Conservation (phyloP, 2,329 filamentous ascomycete species). For the Fusarium coffeatum region DNA sequence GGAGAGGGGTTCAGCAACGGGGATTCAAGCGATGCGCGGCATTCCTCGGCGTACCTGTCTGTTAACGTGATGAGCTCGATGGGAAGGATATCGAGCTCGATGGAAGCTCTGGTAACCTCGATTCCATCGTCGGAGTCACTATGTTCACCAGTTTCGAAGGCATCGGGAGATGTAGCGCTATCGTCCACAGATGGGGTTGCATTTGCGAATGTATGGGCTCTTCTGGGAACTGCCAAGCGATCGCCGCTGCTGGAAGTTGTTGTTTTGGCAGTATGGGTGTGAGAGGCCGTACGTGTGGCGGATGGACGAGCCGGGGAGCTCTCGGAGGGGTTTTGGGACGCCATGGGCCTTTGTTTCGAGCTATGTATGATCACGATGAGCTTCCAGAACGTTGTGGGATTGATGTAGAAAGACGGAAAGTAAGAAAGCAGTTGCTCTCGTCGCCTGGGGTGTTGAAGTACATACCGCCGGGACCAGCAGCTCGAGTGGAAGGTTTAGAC, state of each 20-base stretch:
- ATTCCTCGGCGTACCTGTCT: constrained; percentile 73
- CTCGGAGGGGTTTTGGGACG: constrained; percentile 48
- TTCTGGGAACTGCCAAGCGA: constrained; percentile 53
- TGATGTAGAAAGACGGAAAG: background rate
- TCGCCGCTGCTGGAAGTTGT: constrained; percentile 47
- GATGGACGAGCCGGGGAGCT: constrained; percentile 48
- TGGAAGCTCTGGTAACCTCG: constrained; percentile 65
- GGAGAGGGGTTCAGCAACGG: constrained; percentile 27
- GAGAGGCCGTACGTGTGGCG: constrained; percentile 49
- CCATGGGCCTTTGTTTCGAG: constrained; percentile 49
- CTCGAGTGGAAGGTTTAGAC: constrained; percentile 23
- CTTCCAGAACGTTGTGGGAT: constrained; percentile 11
- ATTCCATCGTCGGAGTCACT: constrained; percentile 58
- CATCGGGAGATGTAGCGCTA: constrained; percentile 54
- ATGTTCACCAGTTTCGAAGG: constrained; percentile 61
- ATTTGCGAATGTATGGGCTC: constrained; percentile 61
- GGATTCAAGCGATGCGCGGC: background rate
- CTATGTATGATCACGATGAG: constrained; percentile 49
- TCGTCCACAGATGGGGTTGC: constrained; percentile 46
- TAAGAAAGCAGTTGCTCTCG: background rate
- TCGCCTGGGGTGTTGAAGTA: constrained; percentile 15
- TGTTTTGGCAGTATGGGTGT: constrained; percentile 40
- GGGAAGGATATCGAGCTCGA: constrained; percentile 88
- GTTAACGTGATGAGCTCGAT: constrained; percentile 92
- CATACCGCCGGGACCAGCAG: constrained; percentile 35